Evolutionary conservation across 495 filamentous ascomycete species (phyloP).

Genomic region (Penicillium fimorum): DNA sequence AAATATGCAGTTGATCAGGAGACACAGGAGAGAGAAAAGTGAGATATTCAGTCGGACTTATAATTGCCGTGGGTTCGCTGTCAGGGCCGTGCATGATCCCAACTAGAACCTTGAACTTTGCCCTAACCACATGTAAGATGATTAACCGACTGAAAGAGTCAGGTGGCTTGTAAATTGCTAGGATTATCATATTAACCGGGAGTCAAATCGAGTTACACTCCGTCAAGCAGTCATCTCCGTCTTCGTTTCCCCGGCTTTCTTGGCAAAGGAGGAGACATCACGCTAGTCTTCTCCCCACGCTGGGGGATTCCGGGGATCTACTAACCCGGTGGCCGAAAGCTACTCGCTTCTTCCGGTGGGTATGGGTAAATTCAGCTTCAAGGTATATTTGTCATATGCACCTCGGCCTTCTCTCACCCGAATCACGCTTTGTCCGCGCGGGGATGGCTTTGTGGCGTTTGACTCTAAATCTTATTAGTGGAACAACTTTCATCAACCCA

Average conservation of each 20-base stretch:
- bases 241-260: slow-evolving; percentile 12
- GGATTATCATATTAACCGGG: slow-evolving; percentile 2
- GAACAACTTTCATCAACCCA: not conserved
- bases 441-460: slow-evolving; percentile 10
- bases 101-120: too few species aligned
- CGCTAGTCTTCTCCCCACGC: slow-evolving; percentile 7
- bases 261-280: slow-evolving; percentile 13
- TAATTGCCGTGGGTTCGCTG: not conserved
- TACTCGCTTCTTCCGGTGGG: slow-evolving; percentile 1
- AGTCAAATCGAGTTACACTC: slow-evolving; percentile 6
- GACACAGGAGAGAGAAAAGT: not conserved
- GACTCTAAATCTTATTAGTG: slow-evolving; percentile 3
- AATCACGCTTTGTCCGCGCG: slow-evolving; percentile 20
- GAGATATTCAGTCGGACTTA: not conserved
- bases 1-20: not conserved
- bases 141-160: not conserved
- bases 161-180: not conserved
- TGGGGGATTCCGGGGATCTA: slow-evolving; percentile 22
- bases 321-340: slow-evolving; percentile 15
- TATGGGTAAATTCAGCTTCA: not conserved
- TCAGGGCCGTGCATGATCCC: not conserved
- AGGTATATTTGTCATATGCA: not conserved
- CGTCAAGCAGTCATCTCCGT: slow-evolving; percentile 2
- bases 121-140: not conserved
- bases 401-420: slow-evolving; percentile 18